Evolutionary conservation across 768 basidiomycete species (phyloP).

Genomic region (Macrocybe gigantea): DNA sequence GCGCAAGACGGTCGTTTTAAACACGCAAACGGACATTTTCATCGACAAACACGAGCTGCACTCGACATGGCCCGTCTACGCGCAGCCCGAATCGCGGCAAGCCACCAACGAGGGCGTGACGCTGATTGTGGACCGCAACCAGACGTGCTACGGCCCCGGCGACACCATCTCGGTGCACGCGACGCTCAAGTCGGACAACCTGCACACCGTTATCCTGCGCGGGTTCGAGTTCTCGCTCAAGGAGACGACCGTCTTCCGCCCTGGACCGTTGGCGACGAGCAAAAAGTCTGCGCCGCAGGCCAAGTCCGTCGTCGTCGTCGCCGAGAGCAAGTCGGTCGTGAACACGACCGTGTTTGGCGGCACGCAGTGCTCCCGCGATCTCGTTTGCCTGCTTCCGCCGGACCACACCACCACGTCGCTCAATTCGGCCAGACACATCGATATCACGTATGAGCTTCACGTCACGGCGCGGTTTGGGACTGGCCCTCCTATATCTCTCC

Average conservation of each 20-base stretch:
- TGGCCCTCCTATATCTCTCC: constrained; percentile 58
- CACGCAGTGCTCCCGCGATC: constrained; percentile 64
- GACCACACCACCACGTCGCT: constrained; percentile 79
- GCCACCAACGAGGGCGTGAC: constrained; percentile 62
- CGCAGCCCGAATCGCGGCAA: constrained; percentile 68
- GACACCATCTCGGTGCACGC: constrained; percentile 73
- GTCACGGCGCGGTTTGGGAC: constrained; percentile 77
- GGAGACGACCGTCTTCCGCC: constrained; percentile 74
- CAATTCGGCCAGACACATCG: constrained; percentile 78
- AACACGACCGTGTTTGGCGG: constrained; percentile 74
- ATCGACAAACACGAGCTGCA: constrained; percentile 95
- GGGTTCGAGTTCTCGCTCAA: constrained; percentile 79
- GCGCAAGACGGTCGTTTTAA: constrained; percentile 62
- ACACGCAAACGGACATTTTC: constrained; percentile 64
- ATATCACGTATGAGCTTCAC: constrained; percentile 73
- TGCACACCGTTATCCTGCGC: constrained; percentile 67
- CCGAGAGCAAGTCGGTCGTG: constrained; percentile 67
- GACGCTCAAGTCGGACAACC: constrained; percentile 63
- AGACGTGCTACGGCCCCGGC: constrained; percentile 82
- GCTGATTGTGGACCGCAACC: constrained; percentile 68
- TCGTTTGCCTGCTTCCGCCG: constrained; percentile 61
- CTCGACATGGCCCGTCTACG: constrained; percentile 89
- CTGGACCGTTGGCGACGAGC: constrained; percentile 45
- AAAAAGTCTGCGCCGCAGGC: constrained; percentile 56
- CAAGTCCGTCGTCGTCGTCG: constrained; percentile 42